phyloP scores from a whole-genome alignment of 148 eudicot species.

The Dianthus caryophyllus region DNA sequence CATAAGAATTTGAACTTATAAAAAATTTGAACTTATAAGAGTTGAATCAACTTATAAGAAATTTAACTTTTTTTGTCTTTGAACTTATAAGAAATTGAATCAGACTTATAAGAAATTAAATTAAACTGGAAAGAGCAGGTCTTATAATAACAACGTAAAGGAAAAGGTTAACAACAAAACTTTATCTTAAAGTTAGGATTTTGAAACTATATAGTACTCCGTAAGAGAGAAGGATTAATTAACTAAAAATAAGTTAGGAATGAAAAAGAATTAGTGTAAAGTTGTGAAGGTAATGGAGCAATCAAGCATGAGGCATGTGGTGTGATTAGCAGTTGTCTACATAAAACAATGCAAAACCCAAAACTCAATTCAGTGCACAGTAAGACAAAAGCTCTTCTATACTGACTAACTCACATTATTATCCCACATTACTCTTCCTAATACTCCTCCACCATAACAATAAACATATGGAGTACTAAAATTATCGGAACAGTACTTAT shows the following conservation, averaged over 20 bases:
- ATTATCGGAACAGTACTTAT: too few relatives aligned
- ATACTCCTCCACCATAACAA: neutral
- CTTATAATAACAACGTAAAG: too few relatives aligned
- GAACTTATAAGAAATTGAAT: too few relatives aligned
- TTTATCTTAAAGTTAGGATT: slow-evolving; percentile 16
- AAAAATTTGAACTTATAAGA: too few relatives aligned
- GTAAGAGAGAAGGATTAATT: slow-evolving; percentile 9
- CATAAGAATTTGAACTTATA: too few relatives aligned
- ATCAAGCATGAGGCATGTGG: slow-evolving; percentile 40
- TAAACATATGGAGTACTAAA: too few relatives aligned
- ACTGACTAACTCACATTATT: slow-evolving; percentile 4
- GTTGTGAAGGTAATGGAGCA: slow-evolving; percentile 24
- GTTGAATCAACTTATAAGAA: too few relatives aligned
- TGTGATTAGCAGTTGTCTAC: slow-evolving; percentile 32
- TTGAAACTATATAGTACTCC: slow-evolving; percentile 1
- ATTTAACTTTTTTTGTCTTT: too few relatives aligned
- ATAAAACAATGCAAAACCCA: slow-evolving; percentile 17
- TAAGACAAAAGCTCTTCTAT: slow-evolving; percentile 23
- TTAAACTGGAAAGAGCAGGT: too few relatives aligned
- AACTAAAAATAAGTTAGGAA: slow-evolving; percentile 4
- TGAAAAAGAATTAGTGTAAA: slow-evolving; percentile 22
- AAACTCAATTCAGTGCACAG: slow-evolving; percentile 32
- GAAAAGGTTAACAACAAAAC: slow-evolving; percentile 23
- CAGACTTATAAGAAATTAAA: too few relatives aligned
- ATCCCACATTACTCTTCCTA: slow-evolving; percentile 10